Percentiles rank a stretch among this genome's conserved stretches.
phyloP scores from a whole-genome alignment of 2,329 filamentous ascomycete genomes.

The Trichoderma sp. region DNA sequence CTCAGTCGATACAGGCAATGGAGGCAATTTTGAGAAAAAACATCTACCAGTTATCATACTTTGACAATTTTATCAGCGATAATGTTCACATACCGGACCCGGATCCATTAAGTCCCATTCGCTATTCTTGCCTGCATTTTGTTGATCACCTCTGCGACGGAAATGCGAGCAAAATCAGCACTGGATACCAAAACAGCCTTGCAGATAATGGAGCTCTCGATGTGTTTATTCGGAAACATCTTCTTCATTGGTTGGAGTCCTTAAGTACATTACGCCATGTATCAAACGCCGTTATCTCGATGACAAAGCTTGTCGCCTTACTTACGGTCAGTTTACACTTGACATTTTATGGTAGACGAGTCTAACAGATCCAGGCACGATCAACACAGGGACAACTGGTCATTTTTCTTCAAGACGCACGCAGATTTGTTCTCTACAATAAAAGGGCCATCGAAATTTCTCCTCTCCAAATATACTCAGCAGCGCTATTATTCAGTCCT shows the following conservation, averaged over 20 bases:
- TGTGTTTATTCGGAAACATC: conserved; percentile 40
- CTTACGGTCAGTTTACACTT: conserved; percentile 18
- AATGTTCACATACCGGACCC: conserved; percentile 21
- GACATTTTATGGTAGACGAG: background rate
- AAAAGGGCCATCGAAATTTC: conserved; percentile 33
- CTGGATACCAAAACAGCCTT: background rate
- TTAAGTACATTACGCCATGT: conserved; percentile 39
- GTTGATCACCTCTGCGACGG: conserved; percentile 30
- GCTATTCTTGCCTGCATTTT: conserved; percentile 31
- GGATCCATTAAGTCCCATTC: conserved; percentile 23
- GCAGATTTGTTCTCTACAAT: conserved; percentile 34
- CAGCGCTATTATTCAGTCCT: conserved; percentile 39
- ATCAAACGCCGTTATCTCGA: conserved; percentile 27
- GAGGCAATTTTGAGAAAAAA: background rate
- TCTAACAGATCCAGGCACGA: conserved; percentile 1
- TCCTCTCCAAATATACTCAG: conserved; percentile 39
- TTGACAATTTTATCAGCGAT: conserved; percentile 9
- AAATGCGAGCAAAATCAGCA: background rate
- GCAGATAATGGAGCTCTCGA: conserved; percentile 24
- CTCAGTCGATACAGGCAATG: conserved; percentile 26
- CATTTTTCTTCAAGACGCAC: conserved; percentile 33
- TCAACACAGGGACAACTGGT: background rate
- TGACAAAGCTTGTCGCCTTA: conserved; percentile 23
- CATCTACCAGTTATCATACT: conserved; percentile 34
- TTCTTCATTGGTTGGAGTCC: conserved; percentile 48